Conservation (phyloP, 208 protist species). For the Leishmania tropica region DNA sequence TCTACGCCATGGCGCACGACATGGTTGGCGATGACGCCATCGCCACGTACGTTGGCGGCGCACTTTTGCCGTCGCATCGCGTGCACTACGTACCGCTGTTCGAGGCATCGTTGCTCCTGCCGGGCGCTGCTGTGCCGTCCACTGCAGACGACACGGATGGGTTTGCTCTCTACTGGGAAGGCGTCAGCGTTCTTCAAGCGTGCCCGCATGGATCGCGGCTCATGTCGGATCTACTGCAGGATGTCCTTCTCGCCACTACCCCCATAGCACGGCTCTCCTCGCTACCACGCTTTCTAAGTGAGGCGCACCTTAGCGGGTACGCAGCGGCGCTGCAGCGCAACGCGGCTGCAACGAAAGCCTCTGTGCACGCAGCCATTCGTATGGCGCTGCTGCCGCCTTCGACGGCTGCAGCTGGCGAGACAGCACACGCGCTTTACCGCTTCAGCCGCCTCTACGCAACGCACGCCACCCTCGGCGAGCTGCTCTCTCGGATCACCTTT, state of each 20-base stretch:
- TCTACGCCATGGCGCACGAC: neutral
- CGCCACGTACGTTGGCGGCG: neutral
- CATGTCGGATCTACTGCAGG: conserved; percentile 37
- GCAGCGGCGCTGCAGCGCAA: conserved; percentile 40
- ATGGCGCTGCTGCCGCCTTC: conserved; percentile 16
- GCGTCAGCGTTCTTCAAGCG: conserved; percentile 29
- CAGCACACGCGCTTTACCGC: conserved; percentile 40
- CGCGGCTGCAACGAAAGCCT: conserved; percentile 20
- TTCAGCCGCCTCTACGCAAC: conserved; percentile 73
- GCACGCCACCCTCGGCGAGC: conserved; percentile 48
- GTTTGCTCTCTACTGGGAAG: conserved; percentile 38
- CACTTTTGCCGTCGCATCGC: neutral
- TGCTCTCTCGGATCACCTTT: conserved; percentile 64
- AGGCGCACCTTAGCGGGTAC: conserved; percentile 63
- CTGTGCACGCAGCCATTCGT: conserved; percentile 32
- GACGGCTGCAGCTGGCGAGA: neutral
- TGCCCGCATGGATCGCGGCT: conserved; percentile 25
- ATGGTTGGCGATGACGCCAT: neutral
- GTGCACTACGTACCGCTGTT: conserved; percentile 32
- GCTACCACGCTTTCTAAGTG: conserved; percentile 56
- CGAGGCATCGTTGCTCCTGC: conserved; percentile 2
- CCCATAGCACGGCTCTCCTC: conserved; percentile 27
- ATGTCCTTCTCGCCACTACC: conserved; percentile 25
- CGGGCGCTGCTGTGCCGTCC: conserved; percentile 11
- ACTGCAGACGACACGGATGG: neutral